Conservation (phyloP, 352 stramenopile genomes). For the Pythium graminicola region DNA sequence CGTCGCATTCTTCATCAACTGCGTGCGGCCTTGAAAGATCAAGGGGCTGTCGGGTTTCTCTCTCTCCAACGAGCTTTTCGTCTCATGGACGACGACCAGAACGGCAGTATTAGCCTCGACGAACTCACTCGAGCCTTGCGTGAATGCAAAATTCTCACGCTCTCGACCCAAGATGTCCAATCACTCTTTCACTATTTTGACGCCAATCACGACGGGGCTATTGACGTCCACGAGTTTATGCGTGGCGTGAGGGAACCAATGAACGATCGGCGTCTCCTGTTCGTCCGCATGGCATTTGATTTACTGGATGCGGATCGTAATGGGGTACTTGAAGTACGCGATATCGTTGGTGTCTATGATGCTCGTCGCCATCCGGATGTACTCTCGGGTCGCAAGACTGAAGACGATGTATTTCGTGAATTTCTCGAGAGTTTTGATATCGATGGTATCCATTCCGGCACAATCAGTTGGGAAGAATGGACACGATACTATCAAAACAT, state of each 20-base stretch:
- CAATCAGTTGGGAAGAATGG: constrained; percentile 55
- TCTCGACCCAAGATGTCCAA: constrained; percentile 43
- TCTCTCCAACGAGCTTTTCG: constrained; percentile 69
- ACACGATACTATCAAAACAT: constrained; percentile 88
- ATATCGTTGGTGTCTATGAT: constrained; percentile 76
- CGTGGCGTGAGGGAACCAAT: constrained; percentile 75
- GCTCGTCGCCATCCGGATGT: constrained; percentile 82
- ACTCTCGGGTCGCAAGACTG: constrained; percentile 61
- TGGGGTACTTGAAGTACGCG: constrained; percentile 60
- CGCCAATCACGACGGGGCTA: constrained; percentile 67
- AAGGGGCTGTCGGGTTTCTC: constrained; percentile 67
- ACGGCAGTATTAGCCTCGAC: constrained; percentile 52
- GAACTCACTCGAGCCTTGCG: constrained; percentile 76
- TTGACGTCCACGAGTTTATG: constrained; percentile 86
- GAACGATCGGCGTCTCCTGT: constrained; percentile 57
- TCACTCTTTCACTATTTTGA: constrained; percentile 85
- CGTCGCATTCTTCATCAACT: constrained; percentile 49
- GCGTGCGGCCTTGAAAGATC: constrained; percentile 46
- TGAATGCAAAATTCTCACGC: constrained; percentile 39
- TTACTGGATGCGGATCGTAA: constrained; percentile 74
- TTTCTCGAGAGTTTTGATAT: constrained; percentile 82
- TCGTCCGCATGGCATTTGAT: constrained; percentile 86
- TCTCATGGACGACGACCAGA: constrained; percentile 67
- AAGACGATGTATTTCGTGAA: constrained; percentile 69
- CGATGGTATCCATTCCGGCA: constrained; percentile 42